Base-by-base conservation (phyloP, 768 basidiomycete genomes). In the Pleurotus pulmonarius region DNA sequence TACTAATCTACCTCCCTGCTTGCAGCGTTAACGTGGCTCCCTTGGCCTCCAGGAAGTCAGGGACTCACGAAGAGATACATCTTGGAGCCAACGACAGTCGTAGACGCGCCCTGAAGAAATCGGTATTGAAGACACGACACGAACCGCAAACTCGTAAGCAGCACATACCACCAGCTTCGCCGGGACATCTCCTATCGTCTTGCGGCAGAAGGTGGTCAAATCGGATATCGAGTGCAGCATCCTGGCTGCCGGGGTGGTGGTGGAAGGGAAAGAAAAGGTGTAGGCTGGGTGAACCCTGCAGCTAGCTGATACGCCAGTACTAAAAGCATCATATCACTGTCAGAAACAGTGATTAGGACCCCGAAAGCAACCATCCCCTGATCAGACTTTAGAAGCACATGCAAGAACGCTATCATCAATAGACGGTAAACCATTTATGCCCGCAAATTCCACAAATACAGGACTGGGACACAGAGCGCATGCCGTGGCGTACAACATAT, bases 71-170 rank as follows among this genome's bases (percentile, higher is more conserved):
- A 96, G 34, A 97, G 83, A 68, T 90, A 96, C 82, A 94, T 83
- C 70, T 88, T 88, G 45, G 88, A 87, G 47, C 89, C 90, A 34
- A 94, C 82, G 58, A 94, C 87, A 40, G 93, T 94, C n/a, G 91
- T 91, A 6, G 91, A 92, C 20, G 94, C 89, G 55, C 94, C 94
- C 89, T 92, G 45, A 11, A 20, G 58, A 24, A 45, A 58, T 57
- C n/a, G 20, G n/a, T 13, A 12, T 16, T 53, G 51, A 53, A n/a
- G 18, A 37, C 16, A 9, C 48, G 46, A 55, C 34, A 18, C 55
- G 43, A 39, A 49, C n/a, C 49, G 29, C 24, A 16, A 25, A 34
- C 49, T 20, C 20, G 20, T 20, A 20, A 12, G 29, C 29, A 34
- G 29, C 7, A 79, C 90, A 57, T 76, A 92, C 92, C 57, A 95